Percentiles rank a stretch among this genome's conserved stretches.
Conservation (phyloP, 371 early-diverging fungal genomes). For the Nosema muscidifuracis region DNA sequence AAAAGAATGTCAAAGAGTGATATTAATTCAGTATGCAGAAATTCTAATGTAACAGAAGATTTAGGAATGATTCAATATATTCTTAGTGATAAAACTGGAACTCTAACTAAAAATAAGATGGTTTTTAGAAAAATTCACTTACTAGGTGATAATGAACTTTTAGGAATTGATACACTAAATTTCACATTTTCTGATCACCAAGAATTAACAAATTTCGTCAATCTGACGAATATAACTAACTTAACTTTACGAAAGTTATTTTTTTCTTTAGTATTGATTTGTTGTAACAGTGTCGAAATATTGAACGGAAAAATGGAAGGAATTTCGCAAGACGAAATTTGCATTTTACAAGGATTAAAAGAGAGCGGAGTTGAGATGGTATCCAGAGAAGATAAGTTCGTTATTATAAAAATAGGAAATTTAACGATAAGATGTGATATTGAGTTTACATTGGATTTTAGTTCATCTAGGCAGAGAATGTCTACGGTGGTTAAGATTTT, state of each 20-base stretch:
- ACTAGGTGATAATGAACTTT: neutral
- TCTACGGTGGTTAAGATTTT: conserved; percentile 43
- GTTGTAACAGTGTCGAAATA: conserved; percentile 59
- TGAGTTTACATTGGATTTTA: conserved; percentile 51
- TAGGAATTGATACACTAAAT: neutral
- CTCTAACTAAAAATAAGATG: conserved; percentile 97
- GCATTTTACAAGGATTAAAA: conserved; percentile 52
- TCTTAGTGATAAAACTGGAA: conserved; percentile 96
- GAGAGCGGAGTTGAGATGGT: conserved; percentile 6
- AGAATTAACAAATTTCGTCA: neutral
- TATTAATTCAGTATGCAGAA: conserved; percentile 72
- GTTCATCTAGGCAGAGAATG: conserved; percentile 60
- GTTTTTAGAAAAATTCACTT: conserved; percentile 67
- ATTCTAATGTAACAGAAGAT: conserved; percentile 71
- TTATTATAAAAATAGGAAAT: conserved; percentile 35
- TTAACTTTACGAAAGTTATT: conserved; percentile 12
- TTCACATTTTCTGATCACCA: neutral
- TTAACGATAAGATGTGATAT: conserved; percentile 25
- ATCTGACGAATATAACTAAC: neutral
- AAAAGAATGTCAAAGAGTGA: conserved; percentile 58
- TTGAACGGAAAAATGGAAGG: conserved; percentile 60
- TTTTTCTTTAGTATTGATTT: conserved; percentile 49
- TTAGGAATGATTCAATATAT: conserved; percentile 89
- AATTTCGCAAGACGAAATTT: conserved; percentile 62
- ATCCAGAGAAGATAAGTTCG: conserved; percentile 11